A percentile compares a stretch with the other conserved stretches of the same genome.
These are phyloP conservation scores for Saccharomycopsis javanensis DNA, from an alignment of 805 yeast genomes.

Conservation along the genomic window DNA sequence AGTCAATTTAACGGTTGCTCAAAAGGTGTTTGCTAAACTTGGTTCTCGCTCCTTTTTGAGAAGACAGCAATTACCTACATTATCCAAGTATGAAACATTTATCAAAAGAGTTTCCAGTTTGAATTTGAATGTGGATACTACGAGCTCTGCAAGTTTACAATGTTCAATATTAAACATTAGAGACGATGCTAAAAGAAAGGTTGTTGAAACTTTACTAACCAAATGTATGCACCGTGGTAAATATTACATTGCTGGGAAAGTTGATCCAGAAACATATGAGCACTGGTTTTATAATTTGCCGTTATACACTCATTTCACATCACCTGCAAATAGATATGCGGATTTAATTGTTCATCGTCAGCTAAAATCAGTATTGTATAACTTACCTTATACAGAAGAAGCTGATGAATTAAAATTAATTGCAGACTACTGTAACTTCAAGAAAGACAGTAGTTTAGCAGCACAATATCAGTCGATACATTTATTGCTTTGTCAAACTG, in stretches of 20 bases:
- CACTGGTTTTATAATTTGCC: slow-evolving; percentile 81
- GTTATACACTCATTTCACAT: slow-evolving; percentile 84
- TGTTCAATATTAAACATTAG: slow-evolving; percentile 56
- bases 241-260: slow-evolving; percentile 81
- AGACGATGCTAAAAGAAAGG: slow-evolving; percentile 53
- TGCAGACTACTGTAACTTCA: slow-evolving; percentile 90
- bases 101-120: slow-evolving; percentile 57
- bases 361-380: slow-evolving; percentile 52
- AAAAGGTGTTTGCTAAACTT: slow-evolving; percentile 58
- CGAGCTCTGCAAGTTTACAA: slow-evolving; percentile 61
- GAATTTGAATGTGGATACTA: slow-evolving; percentile 63
- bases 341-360: slow-evolving; percentile 92
- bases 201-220: slow-evolving; percentile 67
- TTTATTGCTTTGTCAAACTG: slow-evolving; percentile 70
- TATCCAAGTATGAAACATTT: slow-evolving; percentile 71
- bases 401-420: slow-evolving; percentile 66
- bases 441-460: slow-evolving; percentile 83
- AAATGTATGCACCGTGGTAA: slow-evolving; percentile 82
- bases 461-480: slow-evolving; percentile 96
- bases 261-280: slow-evolving; percentile 64
- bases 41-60: slow-evolving; percentile 81
- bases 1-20: slow-evolving; percentile 81
- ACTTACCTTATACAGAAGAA: slow-evolving; percentile 35
- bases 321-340: slow-evolving; percentile 86
- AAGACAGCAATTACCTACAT: slow-evolving; percentile 77